Evolutionary conservation across 306 rosid genomes (phyloP).

Genomic region (Argentina anserina): DNA sequence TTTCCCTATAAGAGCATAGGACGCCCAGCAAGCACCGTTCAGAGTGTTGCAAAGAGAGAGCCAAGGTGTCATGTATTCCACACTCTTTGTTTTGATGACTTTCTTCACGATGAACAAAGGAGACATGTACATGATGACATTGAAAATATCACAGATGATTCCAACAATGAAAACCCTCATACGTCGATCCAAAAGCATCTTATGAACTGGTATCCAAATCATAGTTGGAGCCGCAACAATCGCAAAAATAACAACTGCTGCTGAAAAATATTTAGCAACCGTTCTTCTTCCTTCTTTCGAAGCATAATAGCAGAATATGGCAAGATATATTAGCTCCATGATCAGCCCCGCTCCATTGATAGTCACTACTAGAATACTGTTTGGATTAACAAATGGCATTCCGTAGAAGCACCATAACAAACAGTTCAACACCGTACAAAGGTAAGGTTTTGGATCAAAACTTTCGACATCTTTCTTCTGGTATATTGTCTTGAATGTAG

Average conservation of each 20-base stretch:
- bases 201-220: constrained; percentile 34
- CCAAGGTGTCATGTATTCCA: constrained; percentile 68
- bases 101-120: constrained; percentile 63
- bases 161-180: constrained; percentile 62
- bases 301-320: constrained; percentile 41
- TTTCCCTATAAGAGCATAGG: constrained; percentile 57
- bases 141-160: constrained; percentile 56
- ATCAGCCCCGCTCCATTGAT: constrained; percentile 58
- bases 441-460: constrained; percentile 62
- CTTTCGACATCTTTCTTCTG: constrained; percentile 60
- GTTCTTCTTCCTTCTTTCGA: constrained; percentile 51
- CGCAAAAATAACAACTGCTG: constrained; percentile 29
- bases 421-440: constrained; percentile 61
- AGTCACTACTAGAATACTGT: constrained; percentile 56
- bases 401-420: constrained; percentile 68
- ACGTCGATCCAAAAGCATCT: too few relatives aligned
- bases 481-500: constrained; percentile 45
- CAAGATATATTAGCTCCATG: constrained; percentile 47
- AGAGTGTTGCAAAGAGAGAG: constrained; percentile 66
- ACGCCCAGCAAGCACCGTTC: constrained; percentile 64
- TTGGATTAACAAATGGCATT: constrained; percentile 63
- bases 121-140: constrained; percentile 56
- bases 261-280: constrained; percentile 7
- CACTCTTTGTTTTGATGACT: constrained; percentile 64
- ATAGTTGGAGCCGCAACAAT: constrained; percentile 36